Base-by-base conservation (phyloP, 192 early-diverging fungal species). In the Phycomyces nitens region DNA sequence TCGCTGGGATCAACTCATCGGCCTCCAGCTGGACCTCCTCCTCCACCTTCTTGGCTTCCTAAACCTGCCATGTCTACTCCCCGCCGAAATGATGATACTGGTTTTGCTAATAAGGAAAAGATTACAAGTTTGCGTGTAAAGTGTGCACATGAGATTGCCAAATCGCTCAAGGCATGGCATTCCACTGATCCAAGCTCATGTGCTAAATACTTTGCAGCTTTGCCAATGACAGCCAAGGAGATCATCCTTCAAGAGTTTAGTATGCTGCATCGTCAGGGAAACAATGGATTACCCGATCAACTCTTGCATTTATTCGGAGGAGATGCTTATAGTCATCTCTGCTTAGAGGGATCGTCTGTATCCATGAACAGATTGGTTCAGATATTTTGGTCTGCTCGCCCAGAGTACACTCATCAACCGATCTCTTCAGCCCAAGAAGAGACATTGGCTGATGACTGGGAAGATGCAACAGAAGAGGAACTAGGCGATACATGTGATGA, bases 361-460 rank as follows among this genome's bases (percentile, higher is more conserved):
- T 47, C 44, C 12, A 6, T 47, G 11, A 47, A 47, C 11, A 47
- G 3, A 47, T 47, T 47, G 44, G 12, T 47, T 11, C 44, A 18
- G 12, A 11, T 47, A 18, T 47, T 47, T 11, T 47, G 44, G 44
- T 11, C 2, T 14, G 44, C 44, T 47, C 18, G 44, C 3, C 44
- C 12, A 18, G 29, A 34, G 7, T 7, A 34, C 29, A 7, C 29
- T 5, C 29, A 7, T 5, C 29, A 2, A 5, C 2, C 2, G 29
- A 47, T 47, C 12, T 14, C 12, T 14, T 47, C 53, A 20, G 16
- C 16, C 43, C 3, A 20, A n/a, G 60, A 43, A 47, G 12, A 49
- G 5, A 12, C 20, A 8, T 26, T 62, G 22, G 44, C 20, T 18
- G 60, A 62, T 34, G 50, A 51, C 43, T 62, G 60, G 60, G 60